Percentiles rank a stretch among this genome's conserved stretches.
These are phyloP conservation scores for Monilinia aucupariae DNA, from an alignment of 2,329 filamentous ascomycete genomes.

Conservation along the genomic window DNA sequence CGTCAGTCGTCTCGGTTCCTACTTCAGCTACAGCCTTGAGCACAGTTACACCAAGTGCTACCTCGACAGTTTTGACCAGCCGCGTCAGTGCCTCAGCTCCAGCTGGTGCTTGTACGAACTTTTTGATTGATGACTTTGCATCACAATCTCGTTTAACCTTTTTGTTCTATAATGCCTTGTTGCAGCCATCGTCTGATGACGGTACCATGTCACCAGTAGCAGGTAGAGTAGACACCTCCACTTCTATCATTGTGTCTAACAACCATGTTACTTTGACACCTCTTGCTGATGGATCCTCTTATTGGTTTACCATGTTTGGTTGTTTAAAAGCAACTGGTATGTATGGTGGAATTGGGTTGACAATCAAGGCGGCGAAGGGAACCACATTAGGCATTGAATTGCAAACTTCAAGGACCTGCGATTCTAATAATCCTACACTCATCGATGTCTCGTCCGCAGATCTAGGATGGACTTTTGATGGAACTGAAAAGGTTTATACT, in stretches of 20 bases:
- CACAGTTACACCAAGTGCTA: background rate
- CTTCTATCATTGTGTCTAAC: constrained; percentile 47
- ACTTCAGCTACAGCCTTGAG: background rate
- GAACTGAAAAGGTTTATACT: constrained; percentile 53
- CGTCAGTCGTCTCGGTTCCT: background rate
- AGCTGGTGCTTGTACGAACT: constrained; percentile 36
- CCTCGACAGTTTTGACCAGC: background rate
- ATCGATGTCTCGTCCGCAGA: constrained; percentile 38
- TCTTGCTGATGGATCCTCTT: constrained; percentile 41
- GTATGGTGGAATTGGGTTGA: constrained; percentile 52
- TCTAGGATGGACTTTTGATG: constrained; percentile 56
- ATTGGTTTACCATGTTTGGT: constrained; percentile 54
- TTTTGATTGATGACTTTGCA: constrained; percentile 54
- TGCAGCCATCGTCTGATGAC: constrained; percentile 52
- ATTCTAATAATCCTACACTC: constrained; percentile 34
- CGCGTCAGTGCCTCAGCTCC: constrained; percentile 13
- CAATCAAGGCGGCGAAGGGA: constrained; percentile 48
- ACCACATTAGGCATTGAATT: constrained; percentile 49
- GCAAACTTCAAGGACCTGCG: constrained; percentile 40
- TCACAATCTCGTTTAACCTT: constrained; percentile 58
- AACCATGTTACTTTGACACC: constrained; percentile 51
- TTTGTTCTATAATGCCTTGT: constrained; percentile 54
- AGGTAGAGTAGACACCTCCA: constrained; percentile 26
- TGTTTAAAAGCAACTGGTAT: constrained; percentile 46
- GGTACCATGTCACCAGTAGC: constrained; percentile 42